phyloP scores from a whole-genome alignment of 495 filamentous ascomycete species.

The Penicillium lagena region DNA sequence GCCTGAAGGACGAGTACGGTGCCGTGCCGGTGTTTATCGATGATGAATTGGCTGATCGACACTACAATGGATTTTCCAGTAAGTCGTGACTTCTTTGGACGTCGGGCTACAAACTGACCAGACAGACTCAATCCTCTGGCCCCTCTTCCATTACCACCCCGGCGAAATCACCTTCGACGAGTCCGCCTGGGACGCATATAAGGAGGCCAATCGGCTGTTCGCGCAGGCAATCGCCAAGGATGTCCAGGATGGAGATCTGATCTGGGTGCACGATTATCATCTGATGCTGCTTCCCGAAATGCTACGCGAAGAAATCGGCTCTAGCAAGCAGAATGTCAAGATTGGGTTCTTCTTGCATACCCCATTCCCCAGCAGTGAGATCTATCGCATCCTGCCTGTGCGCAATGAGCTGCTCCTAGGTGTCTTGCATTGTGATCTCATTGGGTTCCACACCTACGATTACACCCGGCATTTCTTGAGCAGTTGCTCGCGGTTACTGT shows the following conservation, averaged over 20 bases:
- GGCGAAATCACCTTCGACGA: slow-evolving; percentile 98
- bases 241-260: slow-evolving; percentile 81
- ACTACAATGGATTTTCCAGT: slow-evolving; percentile 89
- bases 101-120: slow-evolving; percentile 8
- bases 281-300: slow-evolving; percentile 92
- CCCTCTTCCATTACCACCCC: slow-evolving; percentile 95
- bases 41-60: slow-evolving; percentile 69
- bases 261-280: slow-evolving; percentile 99
- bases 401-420: slow-evolving; percentile 81
- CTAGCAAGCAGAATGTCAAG: slow-evolving; percentile 76
- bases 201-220: slow-evolving; percentile 82
- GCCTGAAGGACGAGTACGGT: slow-evolving; percentile 65
- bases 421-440: slow-evolving; percentile 82
- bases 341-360: slow-evolving; percentile 98
- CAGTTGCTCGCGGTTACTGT: slow-evolving; percentile 86
- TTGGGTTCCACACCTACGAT: slow-evolving; percentile 96
- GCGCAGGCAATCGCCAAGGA: slow-evolving; percentile 74
- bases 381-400: slow-evolving; percentile 91
- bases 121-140: slow-evolving; percentile 93
- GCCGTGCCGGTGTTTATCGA: slow-evolving; percentile 74
- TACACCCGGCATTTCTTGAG: slow-evolving; percentile 93
- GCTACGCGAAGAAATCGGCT: slow-evolving; percentile 78
- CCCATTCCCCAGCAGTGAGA: slow-evolving; percentile 94
- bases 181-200: slow-evolving; percentile 85
- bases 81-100: slow-evolving; percentile 18